Evolutionary conservation across 169 alveolate species (phyloP).

Genomic region (Cryptosporidium sp.): DNA sequence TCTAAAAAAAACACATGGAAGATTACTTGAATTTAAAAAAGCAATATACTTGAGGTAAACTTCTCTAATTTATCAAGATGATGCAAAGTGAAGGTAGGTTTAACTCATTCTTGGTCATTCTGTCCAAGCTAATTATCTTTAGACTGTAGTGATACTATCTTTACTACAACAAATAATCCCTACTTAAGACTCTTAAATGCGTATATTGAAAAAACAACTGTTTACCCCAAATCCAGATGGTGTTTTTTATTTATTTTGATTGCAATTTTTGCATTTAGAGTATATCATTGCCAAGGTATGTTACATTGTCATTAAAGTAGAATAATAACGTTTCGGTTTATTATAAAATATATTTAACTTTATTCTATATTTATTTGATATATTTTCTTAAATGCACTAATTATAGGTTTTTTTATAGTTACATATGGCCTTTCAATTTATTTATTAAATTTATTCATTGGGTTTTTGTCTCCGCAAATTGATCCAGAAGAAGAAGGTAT

Average conservation of each 20-base stretch:
- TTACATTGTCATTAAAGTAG: neutral
- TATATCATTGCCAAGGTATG: slow-evolving; percentile 78
- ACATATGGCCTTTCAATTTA: slow-evolving; percentile 87
- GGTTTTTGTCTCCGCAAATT: slow-evolving; percentile 87
- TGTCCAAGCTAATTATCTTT: neutral
- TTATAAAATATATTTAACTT: neutral
- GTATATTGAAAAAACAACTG: slow-evolving; percentile 80
- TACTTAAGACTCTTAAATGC: slow-evolving; percentile 35
- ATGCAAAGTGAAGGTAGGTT: slow-evolving; percentile 76
- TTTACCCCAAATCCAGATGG: slow-evolving; percentile 83
- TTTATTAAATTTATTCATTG: slow-evolving; percentile 85
- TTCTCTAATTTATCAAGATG: slow-evolving; percentile 1
- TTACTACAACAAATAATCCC: slow-evolving; percentile 57
- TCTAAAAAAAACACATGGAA: slow-evolving; percentile 8
- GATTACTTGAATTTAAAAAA: neutral
- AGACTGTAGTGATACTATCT: slow-evolving; percentile 47
- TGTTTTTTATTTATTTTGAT: slow-evolving; percentile 71
- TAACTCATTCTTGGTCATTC: neutral
- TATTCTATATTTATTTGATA: neutral
- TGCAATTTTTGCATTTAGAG: slow-evolving; percentile 77
- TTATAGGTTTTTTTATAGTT: slow-evolving; percentile 85
- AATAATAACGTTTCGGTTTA: neutral
- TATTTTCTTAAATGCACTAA: neutral
- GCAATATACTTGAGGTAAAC: neutral
- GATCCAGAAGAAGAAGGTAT: slow-evolving; percentile 88